These are phyloP conservation scores for Trichoderma gracile DNA, from an alignment of 2,329 filamentous ascomycete species.

Conservation along the genomic window DNA sequence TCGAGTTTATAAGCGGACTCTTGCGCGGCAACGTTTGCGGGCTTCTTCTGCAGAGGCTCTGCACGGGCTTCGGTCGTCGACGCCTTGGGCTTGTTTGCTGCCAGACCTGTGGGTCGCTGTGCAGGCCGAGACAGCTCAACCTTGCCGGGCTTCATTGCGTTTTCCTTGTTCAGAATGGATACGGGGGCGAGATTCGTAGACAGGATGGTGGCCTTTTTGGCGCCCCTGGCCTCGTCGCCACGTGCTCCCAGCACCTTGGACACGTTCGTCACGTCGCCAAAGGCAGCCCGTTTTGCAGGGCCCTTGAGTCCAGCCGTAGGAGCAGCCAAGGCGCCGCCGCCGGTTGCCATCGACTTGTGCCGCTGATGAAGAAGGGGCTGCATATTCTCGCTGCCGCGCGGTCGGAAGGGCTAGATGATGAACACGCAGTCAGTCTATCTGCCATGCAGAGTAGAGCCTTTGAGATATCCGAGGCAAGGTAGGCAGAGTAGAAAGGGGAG, in stretches of 20 bases:
- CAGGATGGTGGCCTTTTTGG: slow-evolving; percentile 36
- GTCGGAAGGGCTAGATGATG: slow-evolving; percentile 42
- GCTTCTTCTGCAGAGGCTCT: slow-evolving; percentile 35
- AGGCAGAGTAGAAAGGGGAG: neutral
- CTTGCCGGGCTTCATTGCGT: slow-evolving; percentile 38
- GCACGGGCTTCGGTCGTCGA: slow-evolving; percentile 32
- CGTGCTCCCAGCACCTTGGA: slow-evolving; percentile 40
- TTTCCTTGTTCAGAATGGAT: slow-evolving; percentile 48
- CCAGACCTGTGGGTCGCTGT: slow-evolving; percentile 33
- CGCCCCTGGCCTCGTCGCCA: slow-evolving; percentile 40
- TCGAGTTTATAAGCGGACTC: slow-evolving; percentile 30
- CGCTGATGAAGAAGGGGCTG: slow-evolving; percentile 66
- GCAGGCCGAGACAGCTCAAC: slow-evolving; percentile 44
- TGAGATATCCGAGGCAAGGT: neutral
- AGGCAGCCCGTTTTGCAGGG: slow-evolving; percentile 72
- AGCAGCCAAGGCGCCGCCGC: slow-evolving; percentile 40
- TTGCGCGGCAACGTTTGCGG: slow-evolving; percentile 24
- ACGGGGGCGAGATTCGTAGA: slow-evolving; percentile 33
- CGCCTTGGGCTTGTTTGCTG: slow-evolving; percentile 28
- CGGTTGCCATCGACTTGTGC: slow-evolving; percentile 74
- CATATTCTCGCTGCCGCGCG: slow-evolving; percentile 57
- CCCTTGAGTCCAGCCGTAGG: slow-evolving; percentile 39
- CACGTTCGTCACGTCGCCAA: slow-evolving; percentile 80
- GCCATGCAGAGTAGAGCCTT: neutral
- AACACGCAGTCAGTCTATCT: neutral